Evolutionary conservation across 257 asterid genomes (phyloP), one percentile per base, ranked within the genome.

Genomic region (Catharanthus roseus): DNA sequence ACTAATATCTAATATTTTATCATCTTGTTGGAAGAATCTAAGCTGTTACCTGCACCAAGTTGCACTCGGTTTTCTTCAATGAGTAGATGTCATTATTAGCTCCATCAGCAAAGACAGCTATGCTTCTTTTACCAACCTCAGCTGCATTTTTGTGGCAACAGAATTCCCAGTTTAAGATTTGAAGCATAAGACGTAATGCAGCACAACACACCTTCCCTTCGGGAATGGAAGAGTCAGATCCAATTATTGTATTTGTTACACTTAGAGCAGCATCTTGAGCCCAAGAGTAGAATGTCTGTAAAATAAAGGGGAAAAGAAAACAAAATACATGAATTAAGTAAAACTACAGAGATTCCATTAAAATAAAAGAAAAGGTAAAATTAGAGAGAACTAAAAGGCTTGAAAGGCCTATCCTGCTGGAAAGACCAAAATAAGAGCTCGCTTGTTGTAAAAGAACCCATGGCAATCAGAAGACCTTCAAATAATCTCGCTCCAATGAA

Each of bases 131-230:
- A 31, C 82, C 82, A 73, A 78, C 84, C 70, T 82, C 85, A 74
- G 70, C 77, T 57, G 85, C 49, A 61, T 36, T 75, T 69, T 61
- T 77, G 68, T 78, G 82, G 80, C 82, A 85, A 75, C 75, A 87
- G 74, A 93, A 91, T 75, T 93, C 99, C 99, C 99, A 93, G 70
- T 84, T 93, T 77, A 93, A 82, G 74, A 93, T 84, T 84, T 93
- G 99, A 81, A 88, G 91, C 96, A 93, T 89, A 78, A 93, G 73
- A 66, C 86, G 87, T 69, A 93, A 65, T 49, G 97, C 89, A 58
- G 86, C 85, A 63, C 90, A 78, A 79, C 96, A 93, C 73, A 88
- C 91, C 82, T 86, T 91, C 70, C 75, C 93, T 85, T 91, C 96
- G 56, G 96, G 97, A 72, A 88, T 81, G 73, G 86, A 87, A 13